Conservation (phyloP, 345 rosid genomes). For the Hibiscus trionum region DNA sequence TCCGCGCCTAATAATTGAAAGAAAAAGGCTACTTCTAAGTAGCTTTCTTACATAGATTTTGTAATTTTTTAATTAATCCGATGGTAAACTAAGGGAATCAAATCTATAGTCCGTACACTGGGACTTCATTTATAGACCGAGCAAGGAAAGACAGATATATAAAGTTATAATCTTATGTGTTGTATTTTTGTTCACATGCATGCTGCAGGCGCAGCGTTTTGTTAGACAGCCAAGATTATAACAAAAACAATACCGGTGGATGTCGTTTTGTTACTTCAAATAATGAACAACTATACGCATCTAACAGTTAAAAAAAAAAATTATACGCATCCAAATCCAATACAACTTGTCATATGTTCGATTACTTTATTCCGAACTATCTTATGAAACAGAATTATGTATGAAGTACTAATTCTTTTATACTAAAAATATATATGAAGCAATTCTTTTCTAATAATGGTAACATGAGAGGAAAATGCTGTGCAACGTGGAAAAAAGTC, state of each 20-base stretch:
- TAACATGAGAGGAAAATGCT: background rate
- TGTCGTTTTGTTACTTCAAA: background rate
- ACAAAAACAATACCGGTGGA: background rate
- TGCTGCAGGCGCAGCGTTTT: background rate
- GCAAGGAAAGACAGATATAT: background rate
- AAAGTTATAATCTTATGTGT: background rate
- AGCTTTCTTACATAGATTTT: no score
- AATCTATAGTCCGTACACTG: background rate
- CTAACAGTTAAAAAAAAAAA: no score
- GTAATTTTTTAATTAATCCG: no score
- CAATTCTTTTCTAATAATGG: background rate
- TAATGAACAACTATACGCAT: background rate
- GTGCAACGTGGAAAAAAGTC: conserved; percentile 2
- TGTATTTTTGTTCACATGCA: background rate
- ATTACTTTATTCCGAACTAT: no score
- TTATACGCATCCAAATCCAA: no score
- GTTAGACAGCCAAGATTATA: background rate
- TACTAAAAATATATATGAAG: no score
- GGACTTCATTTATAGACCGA: background rate
- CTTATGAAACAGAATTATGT: no score
- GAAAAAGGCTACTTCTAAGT: no score
- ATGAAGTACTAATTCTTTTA: no score
- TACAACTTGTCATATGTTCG: no score
- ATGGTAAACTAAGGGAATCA: no score
- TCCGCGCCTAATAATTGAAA: background rate